Evolutionary conservation across 441 rosid genomes (phyloP), one percentile per base, ranked within the genome.

Genomic region (Erodium texanum): DNA sequence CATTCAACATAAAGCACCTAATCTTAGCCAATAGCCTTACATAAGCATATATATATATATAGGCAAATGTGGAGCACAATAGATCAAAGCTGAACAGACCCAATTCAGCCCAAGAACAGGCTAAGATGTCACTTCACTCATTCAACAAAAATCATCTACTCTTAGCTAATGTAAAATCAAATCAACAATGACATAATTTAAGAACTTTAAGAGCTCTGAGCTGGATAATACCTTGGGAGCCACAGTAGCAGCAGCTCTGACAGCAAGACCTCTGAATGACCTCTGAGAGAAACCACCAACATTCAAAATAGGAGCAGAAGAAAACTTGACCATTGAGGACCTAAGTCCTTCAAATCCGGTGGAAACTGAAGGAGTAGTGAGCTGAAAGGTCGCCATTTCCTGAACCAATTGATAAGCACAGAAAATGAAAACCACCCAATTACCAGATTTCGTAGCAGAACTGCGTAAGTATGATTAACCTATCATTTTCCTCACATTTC

Each of bases 161-260:
- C 16, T 18, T 7, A 19, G 10, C 23, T 50, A 16, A 18, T 18
- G 61, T 54, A 18, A 19, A 54, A 54, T 20, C 61, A 54, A 54
- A 54, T 54, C 23, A 8, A 54, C 64, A 22, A 24, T 22, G 24
- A 11, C 34, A 23, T 2, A 62, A 23, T 22, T 11, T 11, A 22
- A 1, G 20, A 22, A 6, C 20, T 19, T 2, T 9, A 61, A 27
- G 0, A 7, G 45, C 24, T 24, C 65, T 2, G 14, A 27, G 34
- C 59, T 23, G 15, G n/a, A n/a, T 5, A 43, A 43, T 58, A 93
- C 99, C 96, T 93, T 91, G 14, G 99, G 93, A 68, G 97, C 92
- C n/a, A 93, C 96, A 2, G 82, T 82, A 18, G 89, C 73, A 38
- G 97, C 90, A 67, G 97, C 97, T 78, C 78, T 87, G 12, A 93